These are phyloP conservation scores for Xerocomus cyaneibrunnescens DNA, from an alignment of 1,284 basidiomycete species.

Conservation along the genomic window DNA sequence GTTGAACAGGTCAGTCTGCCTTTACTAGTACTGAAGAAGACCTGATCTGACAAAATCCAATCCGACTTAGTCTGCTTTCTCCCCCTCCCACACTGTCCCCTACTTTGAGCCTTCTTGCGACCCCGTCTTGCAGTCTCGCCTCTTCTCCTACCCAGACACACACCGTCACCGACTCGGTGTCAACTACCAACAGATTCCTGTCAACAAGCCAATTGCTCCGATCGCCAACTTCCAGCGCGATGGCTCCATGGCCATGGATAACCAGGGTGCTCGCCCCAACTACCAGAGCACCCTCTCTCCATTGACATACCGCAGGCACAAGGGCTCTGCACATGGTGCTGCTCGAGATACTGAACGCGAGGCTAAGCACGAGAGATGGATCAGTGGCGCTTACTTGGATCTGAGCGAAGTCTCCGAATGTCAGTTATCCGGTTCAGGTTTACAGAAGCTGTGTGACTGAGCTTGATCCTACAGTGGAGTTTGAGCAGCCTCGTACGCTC, in stretches of 20 bases:
- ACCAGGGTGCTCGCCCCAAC: slow-evolving; percentile 83
- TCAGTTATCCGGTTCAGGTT: slow-evolving; percentile 43
- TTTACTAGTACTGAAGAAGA: background rate
- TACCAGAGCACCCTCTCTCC: slow-evolving; percentile 78
- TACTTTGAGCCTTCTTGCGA: slow-evolving; percentile 89
- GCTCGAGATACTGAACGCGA: slow-evolving; percentile 40
- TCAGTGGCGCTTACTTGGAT: slow-evolving; percentile 72
- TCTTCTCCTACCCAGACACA: slow-evolving; percentile 96
- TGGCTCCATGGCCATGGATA: slow-evolving; percentile 65
- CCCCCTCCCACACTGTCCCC: slow-evolving; percentile 82
- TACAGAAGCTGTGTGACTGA: background rate
- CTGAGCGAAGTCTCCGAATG: slow-evolving; percentile 78
- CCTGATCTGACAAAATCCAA: slow-evolving; percentile 21
- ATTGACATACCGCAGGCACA: slow-evolving; percentile 47
- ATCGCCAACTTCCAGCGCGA: slow-evolving; percentile 88
- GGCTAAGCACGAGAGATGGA: slow-evolving; percentile 70
- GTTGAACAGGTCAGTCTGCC: slow-evolving; percentile 67
- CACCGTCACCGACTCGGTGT: slow-evolving; percentile 84
- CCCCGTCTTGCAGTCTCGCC: slow-evolving; percentile 88
- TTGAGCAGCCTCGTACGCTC: slow-evolving; percentile 84
- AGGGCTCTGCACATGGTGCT: slow-evolving; percentile 41
- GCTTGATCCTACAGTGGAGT: slow-evolving; percentile 61
- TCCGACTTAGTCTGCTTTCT: slow-evolving; percentile 66
- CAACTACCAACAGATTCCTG: slow-evolving; percentile 90
- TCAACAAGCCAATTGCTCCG: slow-evolving; percentile 76